A percentile compares a stretch with the other conserved stretches of the same genome.
These are phyloP conservation scores for Keithomyces neogunnii DNA, from an alignment of 2,329 filamentous ascomycete genomes.

Conservation along the genomic window DNA sequence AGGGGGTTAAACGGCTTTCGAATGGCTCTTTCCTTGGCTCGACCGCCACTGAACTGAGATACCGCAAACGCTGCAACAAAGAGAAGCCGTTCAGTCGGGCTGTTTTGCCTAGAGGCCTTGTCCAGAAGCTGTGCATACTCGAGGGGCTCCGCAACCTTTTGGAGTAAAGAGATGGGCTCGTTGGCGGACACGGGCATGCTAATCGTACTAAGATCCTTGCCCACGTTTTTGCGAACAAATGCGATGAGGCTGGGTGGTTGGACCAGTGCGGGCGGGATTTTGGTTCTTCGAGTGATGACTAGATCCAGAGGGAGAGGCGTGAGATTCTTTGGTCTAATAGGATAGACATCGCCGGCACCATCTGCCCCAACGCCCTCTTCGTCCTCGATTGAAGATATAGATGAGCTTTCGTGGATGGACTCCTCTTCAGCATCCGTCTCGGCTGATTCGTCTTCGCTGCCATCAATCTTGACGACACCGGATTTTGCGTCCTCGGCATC, in stretches of 20 bases:
- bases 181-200: constrained; percentile 97
- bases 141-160: constrained; percentile 80
- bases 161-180: constrained; percentile 80
- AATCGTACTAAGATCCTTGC: constrained; percentile 93
- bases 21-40: constrained; percentile 83
- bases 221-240: constrained; percentile 93
- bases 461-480: constrained; percentile 65
- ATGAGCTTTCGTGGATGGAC: constrained; percentile 38
- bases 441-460: constrained; percentile 54
- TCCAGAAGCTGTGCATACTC: constrained; percentile 87
- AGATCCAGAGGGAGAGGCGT: constrained; percentile 66
- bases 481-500: constrained; percentile 66
- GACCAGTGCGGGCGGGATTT: constrained; percentile 65
- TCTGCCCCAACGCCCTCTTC: constrained; percentile 51
- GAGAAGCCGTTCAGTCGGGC: constrained; percentile 61
- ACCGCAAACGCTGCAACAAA: constrained; percentile 87
- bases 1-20: constrained; percentile 97
- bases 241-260: constrained; percentile 85
- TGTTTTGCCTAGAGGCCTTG: constrained; percentile 55
- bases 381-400: constrained; percentile 50
- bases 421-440: constrained; percentile 11
- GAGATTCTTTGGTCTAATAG: constrained; percentile 66
- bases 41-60: constrained; percentile 71
- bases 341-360: constrained; percentile 59
- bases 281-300: constrained; percentile 55